Conservation (phyloP, 2,329 filamentous ascomycete genomes). For the Stylonectria norvegica region DNA sequence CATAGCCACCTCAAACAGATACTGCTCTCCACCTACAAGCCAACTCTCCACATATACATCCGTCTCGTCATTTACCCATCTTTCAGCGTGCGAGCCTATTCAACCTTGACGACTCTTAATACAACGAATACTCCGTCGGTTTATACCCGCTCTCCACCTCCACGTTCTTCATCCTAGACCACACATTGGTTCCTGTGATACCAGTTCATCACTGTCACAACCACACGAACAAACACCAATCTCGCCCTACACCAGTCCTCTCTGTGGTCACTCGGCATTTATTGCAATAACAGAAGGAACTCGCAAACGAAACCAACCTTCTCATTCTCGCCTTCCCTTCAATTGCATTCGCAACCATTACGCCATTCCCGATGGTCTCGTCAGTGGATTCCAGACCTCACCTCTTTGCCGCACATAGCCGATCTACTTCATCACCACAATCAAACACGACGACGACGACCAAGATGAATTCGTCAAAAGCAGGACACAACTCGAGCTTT, state of each 20-base stretch:
- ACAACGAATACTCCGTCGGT: neutral
- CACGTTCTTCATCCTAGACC: neutral
- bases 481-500: conserved; percentile 39
- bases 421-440: conserved; percentile 21
- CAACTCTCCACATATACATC: too few relatives aligned
- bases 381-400: conserved; percentile 28
- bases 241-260: neutral
- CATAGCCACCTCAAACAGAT: too few relatives aligned
- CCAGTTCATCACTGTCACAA: too few relatives aligned
- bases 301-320: conserved; percentile 1
- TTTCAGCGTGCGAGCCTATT: too few relatives aligned
- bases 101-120: too few relatives aligned
- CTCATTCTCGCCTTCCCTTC: neutral
- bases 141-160: neutral
- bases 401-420: conserved; percentile 24
- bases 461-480: conserved; percentile 28
- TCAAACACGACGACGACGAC: conserved; percentile 5
- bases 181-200: neutral
- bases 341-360: conserved; percentile 4
- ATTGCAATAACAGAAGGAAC: neutral
- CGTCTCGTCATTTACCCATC: too few relatives aligned
- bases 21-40: too few relatives aligned
- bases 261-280: neutral
- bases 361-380: conserved; percentile 33
- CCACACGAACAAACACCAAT: neutral